Conservation (phyloP, 495 filamentous ascomycete species). For the Aspergillus bertholletiae region DNA sequence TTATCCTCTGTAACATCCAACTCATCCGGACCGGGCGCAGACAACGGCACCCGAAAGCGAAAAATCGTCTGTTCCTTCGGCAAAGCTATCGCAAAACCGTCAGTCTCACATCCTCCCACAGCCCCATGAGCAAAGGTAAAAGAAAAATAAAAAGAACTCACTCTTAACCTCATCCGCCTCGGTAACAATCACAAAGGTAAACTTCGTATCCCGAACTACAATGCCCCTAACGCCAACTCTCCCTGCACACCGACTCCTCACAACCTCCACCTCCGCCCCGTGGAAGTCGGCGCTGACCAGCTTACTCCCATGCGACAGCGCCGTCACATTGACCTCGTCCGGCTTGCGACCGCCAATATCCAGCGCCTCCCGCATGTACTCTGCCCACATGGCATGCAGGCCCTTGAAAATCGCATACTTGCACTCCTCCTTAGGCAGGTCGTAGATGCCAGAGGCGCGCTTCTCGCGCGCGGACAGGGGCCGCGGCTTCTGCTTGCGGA, state of each 20-base stretch:
- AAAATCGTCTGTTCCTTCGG: slow-evolving; percentile 91
- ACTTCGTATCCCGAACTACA: slow-evolving; percentile 83
- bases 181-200: slow-evolving; percentile 80
- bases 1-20: slow-evolving; percentile 10
- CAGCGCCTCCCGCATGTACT: slow-evolving; percentile 77
- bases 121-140: neutral
- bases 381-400: slow-evolving; percentile 74
- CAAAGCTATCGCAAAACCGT: slow-evolving; percentile 43
- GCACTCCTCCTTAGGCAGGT: slow-evolving; percentile 62
- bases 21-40: slow-evolving; percentile 11
- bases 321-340: slow-evolving; percentile 42
- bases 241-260: slow-evolving; percentile 72
- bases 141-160: slow-evolving; percentile 27
- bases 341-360: slow-evolving; percentile 39
- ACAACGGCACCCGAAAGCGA: slow-evolving; percentile 64
- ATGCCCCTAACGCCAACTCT: slow-evolving; percentile 82
- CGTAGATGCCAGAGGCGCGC: slow-evolving; percentile 66
- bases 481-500: slow-evolving; percentile 62
- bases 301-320: slow-evolving; percentile 57
- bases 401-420: slow-evolving; percentile 75
- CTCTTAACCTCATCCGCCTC: slow-evolving; percentile 57
- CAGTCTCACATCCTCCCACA: neutral
- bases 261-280: slow-evolving; percentile 80
- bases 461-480: slow-evolving; percentile 81
- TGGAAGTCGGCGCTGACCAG: slow-evolving; percentile 84